Evolutionary conservation across 495 filamentous ascomycete genomes (phyloP), one percentile per base, ranked within the genome.

Genomic region (Penicillium subrubescens): DNA sequence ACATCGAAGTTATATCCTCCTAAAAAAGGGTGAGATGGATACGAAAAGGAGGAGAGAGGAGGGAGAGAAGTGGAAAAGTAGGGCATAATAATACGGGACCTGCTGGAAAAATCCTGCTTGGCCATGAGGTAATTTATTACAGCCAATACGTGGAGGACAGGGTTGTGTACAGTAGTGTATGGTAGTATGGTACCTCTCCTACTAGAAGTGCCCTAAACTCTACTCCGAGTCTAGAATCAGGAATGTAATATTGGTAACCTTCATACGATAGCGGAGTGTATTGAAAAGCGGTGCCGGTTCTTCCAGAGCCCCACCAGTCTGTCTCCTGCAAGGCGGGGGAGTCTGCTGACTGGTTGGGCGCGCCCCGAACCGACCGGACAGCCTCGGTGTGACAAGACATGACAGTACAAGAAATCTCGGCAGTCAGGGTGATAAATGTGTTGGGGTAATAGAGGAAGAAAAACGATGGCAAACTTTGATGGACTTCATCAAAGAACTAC

Each of bases 81-180:
- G 37, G n/a, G 27, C 55, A 27, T 41, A 58, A 34, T 56, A 56
- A 31, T 31, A 54, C 12, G 10, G 21, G 11, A 33, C 37, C 33
- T 14, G 4, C 10, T 34, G 8, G 57, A 31, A 68, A 62, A 62
- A 65, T 65, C 66, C 62, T 65, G 61, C 50, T 63, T 62, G 44
- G 55, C 57, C 19, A 63, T 61, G 53, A 64, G 63, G 67, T 69
- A 66, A 69, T 66, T 65, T 63, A 66, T 66, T 66, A 69, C 67
- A 29, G n/a, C 51, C 33, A 52, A 56, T 62, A 57, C 63, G 25
- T 31, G 27, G 27, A 46, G 53, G 25, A 58, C 44, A 58, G 34
- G 54, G 59, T 25, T 51, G 29, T 41, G 33, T 17, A 44, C 5
- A 5, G 35, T 1, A 27, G 25, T 27, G 25, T 33, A 33, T 7